These are phyloP conservation scores for Brachypodium distachyon DNA, from an alignment of 202 grass and related monocot species.

Conservation along the genomic window DNA sequence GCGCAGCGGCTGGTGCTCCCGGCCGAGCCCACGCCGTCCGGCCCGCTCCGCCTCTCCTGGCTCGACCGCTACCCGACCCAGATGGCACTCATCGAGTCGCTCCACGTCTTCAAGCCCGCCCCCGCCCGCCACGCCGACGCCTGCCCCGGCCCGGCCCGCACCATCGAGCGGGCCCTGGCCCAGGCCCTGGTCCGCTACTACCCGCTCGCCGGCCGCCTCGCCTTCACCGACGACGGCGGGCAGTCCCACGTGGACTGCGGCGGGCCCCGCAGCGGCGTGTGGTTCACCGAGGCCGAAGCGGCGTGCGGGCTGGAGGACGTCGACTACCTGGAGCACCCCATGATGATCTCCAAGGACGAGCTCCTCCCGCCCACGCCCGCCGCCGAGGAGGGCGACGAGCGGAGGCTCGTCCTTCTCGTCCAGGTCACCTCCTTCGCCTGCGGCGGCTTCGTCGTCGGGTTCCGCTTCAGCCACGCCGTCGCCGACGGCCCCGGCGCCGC, in stretches of 20 bases:
- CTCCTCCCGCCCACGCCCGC: constrained; percentile 34
- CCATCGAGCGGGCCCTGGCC: constrained; percentile 25
- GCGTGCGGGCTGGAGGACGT: constrained; percentile 30
- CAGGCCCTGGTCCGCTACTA: constrained; percentile 35
- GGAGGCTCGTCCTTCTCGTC: constrained; percentile 21
- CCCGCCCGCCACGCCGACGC: not conserved
- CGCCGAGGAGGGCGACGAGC: not conserved
- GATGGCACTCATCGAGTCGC: constrained; percentile 50
- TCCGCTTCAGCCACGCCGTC: constrained; percentile 46
- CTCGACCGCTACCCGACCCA: constrained; percentile 58
- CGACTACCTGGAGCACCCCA: constrained; percentile 49
- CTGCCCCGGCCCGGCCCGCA: not conserved
- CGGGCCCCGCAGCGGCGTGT: constrained; percentile 36
- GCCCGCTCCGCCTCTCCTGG: constrained; percentile 40
- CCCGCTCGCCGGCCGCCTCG: constrained; percentile 44
- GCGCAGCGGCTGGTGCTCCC: constrained; percentile 32
- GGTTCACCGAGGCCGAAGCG: constrained; percentile 35
- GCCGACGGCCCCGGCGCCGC: constrained; percentile 48
- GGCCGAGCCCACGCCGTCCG: constrained; percentile 19
- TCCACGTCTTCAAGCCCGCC: constrained; percentile 54
- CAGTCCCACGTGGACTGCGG: constrained; percentile 42
- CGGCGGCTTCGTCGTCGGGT: constrained; percentile 44
- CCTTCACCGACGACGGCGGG: constrained; percentile 17
- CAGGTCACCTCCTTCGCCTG: constrained; percentile 44
- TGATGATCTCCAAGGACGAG: constrained; percentile 49